Evolutionary conservation across 2,329 filamentous ascomycete species (phyloP).

Genomic region (Penicillium hesseltinei): DNA sequence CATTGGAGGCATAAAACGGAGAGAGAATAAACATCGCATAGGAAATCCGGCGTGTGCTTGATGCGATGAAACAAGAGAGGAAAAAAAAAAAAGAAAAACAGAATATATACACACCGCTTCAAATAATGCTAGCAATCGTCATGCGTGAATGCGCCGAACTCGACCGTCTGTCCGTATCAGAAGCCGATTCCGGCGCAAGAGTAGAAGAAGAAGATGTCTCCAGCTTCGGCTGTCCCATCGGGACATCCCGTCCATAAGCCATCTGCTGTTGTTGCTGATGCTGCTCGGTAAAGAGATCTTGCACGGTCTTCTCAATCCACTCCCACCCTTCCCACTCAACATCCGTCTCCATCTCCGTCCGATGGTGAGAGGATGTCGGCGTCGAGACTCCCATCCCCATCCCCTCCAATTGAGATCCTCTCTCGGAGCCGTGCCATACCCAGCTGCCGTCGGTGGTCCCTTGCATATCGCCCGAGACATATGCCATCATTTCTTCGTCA

Average conservation of each 20-base stretch:
- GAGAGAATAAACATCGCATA: background rate
- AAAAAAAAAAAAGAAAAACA: background rate
- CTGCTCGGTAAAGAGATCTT: conserved; percentile 37
- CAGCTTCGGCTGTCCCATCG: conserved; percentile 21
- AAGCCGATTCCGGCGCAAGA: conserved; percentile 24
- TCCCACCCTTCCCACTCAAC: conserved; percentile 80
- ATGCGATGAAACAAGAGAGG: background rate
- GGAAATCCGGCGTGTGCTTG: background rate
- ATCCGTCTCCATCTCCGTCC: conserved; percentile 55
- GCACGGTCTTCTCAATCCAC: conserved; percentile 63
- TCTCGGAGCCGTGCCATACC: conserved; percentile 72
- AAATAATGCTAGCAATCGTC: conserved; percentile 50
- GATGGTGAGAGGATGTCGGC: conserved; percentile 16
- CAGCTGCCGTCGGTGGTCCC: conserved; percentile 73
- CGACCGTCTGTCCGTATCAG: conserved; percentile 28
- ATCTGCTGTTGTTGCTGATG: conserved; percentile 15
- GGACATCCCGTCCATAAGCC: conserved; percentile 3
- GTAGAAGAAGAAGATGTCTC: conserved; percentile 11
- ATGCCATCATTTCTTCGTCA: conserved; percentile 86
- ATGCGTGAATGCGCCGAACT: conserved; percentile 42
- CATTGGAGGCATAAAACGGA: background rate
- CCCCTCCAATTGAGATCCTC: conserved; percentile 37
- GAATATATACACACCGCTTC: conserved; percentile 10
- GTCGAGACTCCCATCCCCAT: conserved; percentile 20
- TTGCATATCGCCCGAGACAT: conserved; percentile 83